Evolutionary conservation across 176 grass and related monocot genomes (phyloP).

Genomic region (Alopecurus myosuroides): DNA sequence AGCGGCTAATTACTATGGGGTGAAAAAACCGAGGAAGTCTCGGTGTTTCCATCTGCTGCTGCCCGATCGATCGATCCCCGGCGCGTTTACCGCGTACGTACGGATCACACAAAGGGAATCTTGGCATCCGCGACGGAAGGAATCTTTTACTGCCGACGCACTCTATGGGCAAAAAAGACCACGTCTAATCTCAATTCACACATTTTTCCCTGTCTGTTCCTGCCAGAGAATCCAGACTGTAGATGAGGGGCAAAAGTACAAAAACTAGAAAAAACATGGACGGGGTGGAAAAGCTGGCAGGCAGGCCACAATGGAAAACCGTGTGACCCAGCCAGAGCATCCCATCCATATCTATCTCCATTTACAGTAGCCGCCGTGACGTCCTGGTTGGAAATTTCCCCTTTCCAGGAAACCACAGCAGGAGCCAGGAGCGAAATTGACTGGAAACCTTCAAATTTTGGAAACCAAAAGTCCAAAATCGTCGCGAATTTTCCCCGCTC

Average conservation of each 20-base stretch:
- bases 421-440: not conserved
- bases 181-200: not conserved
- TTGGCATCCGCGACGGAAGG: not conserved
- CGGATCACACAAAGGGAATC: conserved; percentile 23
- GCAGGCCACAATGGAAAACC: not conserved
- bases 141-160: not conserved
- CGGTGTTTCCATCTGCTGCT: not conserved
- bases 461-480: not conserved
- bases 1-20: conserved; percentile 26
- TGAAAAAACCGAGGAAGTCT: conserved; percentile 34
- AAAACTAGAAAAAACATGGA: not conserved
- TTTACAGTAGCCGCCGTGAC: not conserved
- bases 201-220: not conserved
- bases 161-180: not conserved
- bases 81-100: not conserved
- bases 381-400: conserved; percentile 8
- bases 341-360: not conserved
- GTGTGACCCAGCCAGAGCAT: conserved; percentile 3
- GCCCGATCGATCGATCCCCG: not conserved
- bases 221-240: conserved; percentile 26
- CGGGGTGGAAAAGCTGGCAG: conserved; percentile 11
- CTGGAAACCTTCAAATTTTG: not conserved
- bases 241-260: conserved; percentile 5
- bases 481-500: not conserved
- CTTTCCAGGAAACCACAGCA: not conserved